Conservation (phyloP, 202 grass and related monocot species). For the Saccharum hybrid region DNA sequence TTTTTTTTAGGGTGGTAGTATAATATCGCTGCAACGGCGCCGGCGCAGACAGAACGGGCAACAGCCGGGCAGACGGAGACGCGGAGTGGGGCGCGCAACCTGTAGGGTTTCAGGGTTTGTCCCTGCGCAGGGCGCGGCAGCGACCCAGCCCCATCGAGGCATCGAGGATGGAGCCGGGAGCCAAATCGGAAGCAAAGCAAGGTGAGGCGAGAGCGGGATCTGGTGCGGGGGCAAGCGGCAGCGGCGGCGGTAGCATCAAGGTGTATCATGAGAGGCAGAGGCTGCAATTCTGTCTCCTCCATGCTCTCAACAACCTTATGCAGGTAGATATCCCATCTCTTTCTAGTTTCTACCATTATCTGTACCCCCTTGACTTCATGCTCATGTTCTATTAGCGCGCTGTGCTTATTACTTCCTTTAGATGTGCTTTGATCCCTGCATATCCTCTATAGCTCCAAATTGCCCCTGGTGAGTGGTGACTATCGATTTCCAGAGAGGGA, state of each 20-base stretch:
- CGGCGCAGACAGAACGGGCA: not conserved
- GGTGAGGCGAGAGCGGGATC: constrained; percentile 35
- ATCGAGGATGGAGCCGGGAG: constrained; percentile 40
- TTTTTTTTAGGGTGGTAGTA: too few relatives aligned
- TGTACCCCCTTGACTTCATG: not conserved
- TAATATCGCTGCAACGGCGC: not conserved
- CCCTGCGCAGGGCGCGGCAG: not conserved
- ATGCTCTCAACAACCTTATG: constrained; percentile 96
- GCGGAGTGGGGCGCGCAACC: not conserved
- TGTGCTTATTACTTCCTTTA: constrained; percentile 6
- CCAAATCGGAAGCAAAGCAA: constrained; percentile 37
- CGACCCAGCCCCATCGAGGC: not conserved
- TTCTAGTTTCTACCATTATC: not conserved
- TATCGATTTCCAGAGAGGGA: not conserved
- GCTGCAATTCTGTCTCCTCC: constrained; percentile 90
- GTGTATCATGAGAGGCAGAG: constrained; percentile 88
- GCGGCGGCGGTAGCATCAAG: constrained; percentile 11
- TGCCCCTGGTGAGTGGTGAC: not conserved
- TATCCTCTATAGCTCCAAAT: not conserved
- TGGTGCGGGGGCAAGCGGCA: not conserved
- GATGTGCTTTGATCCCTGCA: not conserved
- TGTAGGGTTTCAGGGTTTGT: not conserved
- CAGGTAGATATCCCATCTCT: constrained; percentile 51
- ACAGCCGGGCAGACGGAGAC: not conserved
- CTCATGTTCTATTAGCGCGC: not conserved